Base-by-base conservation (phyloP, 768 basidiomycete species). In the Phlebiopsis flavidoalba region DNA sequence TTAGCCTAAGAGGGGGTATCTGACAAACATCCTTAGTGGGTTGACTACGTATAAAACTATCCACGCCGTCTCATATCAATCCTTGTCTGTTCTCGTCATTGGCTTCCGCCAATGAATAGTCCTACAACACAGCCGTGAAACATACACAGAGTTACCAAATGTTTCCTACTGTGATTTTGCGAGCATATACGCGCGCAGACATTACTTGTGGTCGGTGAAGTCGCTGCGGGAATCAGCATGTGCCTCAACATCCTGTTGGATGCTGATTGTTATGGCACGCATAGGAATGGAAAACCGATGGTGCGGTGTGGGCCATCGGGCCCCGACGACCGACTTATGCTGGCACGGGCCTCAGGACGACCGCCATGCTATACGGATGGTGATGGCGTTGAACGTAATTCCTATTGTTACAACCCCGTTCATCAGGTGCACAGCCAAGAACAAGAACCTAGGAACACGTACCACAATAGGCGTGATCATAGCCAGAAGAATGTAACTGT, bases 301-400 rank as follows among this genome's bases (percentile, higher is more conserved):
- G 52, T 8, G 21, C n/a, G 45, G 11, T 35, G 46, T n/a, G n/a
- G n/a, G 26, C 26, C 26, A 6, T 31, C 26, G 6, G 26, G 26
- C 19, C 36, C 33, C 2, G 62, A 60, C 35, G 58, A 59, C 5
- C 53, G 35, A 10, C 35, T 51, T 7, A 55, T 15, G 37, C 37
- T 53, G 5, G 14, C 51, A 6, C 33, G 31, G 17, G 22, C 40
- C 33, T 59, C 58, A n/a, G n/a, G n/a, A n/a, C 8, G 36, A 40
- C 17, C 65, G 64, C 24, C 68, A 35, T 1, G 60, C 63, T 26
- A 70, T 65, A 19, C 66, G 60, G 19, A 70, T 66, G 3, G 64
- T 70, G 51, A 70, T 70, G 1, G 64, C 62, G 52, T 64, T 68
- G 64, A 70, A 70, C 11, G 66, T 68, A 24, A 70, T 68, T 60